These are phyloP conservation scores for Lactifluus subvellereus DNA, from an alignment of 768 basidiomycete genomes.

Conservation along the genomic window DNA sequence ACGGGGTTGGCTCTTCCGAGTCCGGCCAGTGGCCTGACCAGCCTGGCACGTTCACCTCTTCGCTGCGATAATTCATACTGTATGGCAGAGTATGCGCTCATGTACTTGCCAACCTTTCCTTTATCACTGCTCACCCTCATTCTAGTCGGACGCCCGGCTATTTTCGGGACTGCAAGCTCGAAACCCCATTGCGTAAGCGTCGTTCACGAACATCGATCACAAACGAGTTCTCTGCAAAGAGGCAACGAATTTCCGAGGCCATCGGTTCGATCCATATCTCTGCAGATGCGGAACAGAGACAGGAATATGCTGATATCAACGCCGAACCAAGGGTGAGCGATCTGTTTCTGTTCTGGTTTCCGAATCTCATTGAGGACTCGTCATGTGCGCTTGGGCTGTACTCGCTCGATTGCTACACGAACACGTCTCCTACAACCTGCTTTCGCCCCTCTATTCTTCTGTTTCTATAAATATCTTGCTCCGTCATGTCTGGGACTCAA, in stretches of 20 bases:
- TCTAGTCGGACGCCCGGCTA: conserved; percentile 15
- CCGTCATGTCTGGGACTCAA: not conserved
- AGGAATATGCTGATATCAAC: conserved; percentile 21
- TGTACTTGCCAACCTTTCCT: not conserved
- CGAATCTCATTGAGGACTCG: not conserved
- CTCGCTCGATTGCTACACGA: not conserved
- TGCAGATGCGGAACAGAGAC: conserved; percentile 5
- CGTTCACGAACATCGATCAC: conserved; percentile 23
- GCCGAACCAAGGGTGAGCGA: conserved; percentile 21
- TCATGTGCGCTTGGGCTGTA: not conserved
- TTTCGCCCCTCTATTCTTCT: not conserved
- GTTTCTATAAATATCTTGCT: not conserved
- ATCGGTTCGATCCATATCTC: conserved; percentile 18
- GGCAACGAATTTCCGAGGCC: conserved; percentile 22
- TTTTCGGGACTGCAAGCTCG: conserved; percentile 21
- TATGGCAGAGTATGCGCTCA: conserved; percentile 13
- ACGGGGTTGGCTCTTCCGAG: not conserved
- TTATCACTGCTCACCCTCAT: not conserved
- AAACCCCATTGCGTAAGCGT: conserved; percentile 23
- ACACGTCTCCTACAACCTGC: conserved; percentile 13
- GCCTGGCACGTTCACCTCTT: not conserved
- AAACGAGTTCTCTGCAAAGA: conserved; percentile 25
- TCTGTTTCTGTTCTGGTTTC: not conserved
- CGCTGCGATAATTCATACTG: not conserved
- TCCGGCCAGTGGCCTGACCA: not conserved